phyloP scores from a whole-genome alignment of 73 alveolate genomes.

The Breviolum minutum region DNA sequence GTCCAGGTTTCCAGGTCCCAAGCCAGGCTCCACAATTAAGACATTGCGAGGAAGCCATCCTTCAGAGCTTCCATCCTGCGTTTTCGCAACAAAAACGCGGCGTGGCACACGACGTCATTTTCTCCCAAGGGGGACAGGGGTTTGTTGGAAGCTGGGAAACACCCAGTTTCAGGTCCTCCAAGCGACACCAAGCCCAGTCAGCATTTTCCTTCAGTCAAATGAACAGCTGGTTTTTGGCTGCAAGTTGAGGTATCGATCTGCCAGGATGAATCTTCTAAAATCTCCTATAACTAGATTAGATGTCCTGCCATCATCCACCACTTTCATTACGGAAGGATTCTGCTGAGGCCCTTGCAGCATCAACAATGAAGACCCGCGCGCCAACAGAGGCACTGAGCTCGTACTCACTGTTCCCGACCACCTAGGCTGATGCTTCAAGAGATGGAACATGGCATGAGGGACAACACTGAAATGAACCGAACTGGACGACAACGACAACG shows the following conservation, averaged over 20 bases:
- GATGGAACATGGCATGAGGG: neutral
- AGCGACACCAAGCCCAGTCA: slow-evolving; percentile 84
- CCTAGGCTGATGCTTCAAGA: neutral
- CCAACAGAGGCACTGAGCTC: slow-evolving; percentile 79
- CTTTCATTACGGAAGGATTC: neutral
- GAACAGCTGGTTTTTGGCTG: neutral
- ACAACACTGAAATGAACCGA: too few species aligned
- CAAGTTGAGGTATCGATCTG: neutral
- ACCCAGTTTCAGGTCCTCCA: neutral
- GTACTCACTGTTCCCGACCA: slow-evolving; percentile 76
- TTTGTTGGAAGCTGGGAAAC: too few species aligned
- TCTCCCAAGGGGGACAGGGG: too few species aligned
- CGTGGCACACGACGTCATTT: neutral
- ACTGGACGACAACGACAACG: too few species aligned
- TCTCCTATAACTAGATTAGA: neutral
- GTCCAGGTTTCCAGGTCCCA: too few species aligned
- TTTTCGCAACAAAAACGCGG: neutral
- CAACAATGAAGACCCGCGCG: slow-evolving; percentile 59
- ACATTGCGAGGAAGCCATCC: slow-evolving; percentile 81
- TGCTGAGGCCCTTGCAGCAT: slow-evolving; percentile 40
- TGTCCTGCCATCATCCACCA: neutral
- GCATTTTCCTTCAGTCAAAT: slow-evolving; percentile 10
- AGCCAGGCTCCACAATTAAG: slow-evolving; percentile 78
- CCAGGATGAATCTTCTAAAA: too few species aligned
- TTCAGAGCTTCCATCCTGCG: slow-evolving; percentile 58